Evolutionary conservation across 306 rosid genomes (phyloP), one percentile per base, ranked within the genome.

Genomic region (Lathyrus tuberosus): DNA sequence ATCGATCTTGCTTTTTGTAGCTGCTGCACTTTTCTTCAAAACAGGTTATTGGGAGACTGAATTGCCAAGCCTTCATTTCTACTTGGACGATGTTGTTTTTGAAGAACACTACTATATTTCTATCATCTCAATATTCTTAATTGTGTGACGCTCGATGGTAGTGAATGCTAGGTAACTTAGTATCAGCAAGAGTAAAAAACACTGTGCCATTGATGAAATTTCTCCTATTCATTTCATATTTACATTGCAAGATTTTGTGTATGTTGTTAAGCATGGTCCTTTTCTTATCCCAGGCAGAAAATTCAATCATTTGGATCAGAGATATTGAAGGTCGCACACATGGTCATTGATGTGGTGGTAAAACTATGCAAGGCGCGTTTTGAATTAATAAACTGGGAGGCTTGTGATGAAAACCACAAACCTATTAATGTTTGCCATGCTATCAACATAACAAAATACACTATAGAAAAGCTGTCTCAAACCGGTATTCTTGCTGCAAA

Each of bases 301-400:
- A 76, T 83, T 54, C 84, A 72, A 71, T 66, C 84, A 51, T 75
- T 74, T 85, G 88, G 84, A 74, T 56, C 94, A 41, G 92, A 86
- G 72, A 68, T 83, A 33, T 70, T 81, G 75, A 90, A 84, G 81
- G 84, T 70, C 10, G 62, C 78, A 31, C 94, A 78, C 41, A 65
- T 31, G 53, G 82, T 83, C 73, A 85, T 85, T 83, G 96, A 85
- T 68, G 83, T 82, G 28, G 78, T 73, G 16, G 74, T 93, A 71
- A 88, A 80, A 75, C 81, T 93, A 43, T 90, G 96, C 77, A 84
- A 80, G 73, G 81, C 51, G 20, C 78, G 75, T 69, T 81, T 85
- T 22, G 84, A 78, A 74, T 82, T 74, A 62, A 71, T 84, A 60
- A 73, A 75, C 64, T 51, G 77, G 86, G 88, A 81, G 75, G 64